phyloP scores from a whole-genome alignment of 176 grass and related monocot genomes.

The Carex scoparia region DNA sequence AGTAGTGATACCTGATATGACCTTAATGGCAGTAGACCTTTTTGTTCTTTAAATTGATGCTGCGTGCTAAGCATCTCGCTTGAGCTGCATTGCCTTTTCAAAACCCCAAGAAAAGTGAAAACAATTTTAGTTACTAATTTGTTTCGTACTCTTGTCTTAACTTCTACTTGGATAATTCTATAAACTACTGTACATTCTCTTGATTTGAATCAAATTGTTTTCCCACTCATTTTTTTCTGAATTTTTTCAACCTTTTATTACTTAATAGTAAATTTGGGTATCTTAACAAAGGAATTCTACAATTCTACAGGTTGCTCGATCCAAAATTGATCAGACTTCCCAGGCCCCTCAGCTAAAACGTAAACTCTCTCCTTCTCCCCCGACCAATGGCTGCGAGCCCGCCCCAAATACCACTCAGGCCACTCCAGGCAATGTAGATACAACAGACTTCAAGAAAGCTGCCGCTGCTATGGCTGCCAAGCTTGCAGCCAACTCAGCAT shows the following conservation, averaged over 20 bases:
- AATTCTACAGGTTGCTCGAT: conserved; percentile 18
- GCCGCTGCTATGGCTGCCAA: conserved; percentile 93
- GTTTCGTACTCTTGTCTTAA: background rate
- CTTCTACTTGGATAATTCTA: background rate
- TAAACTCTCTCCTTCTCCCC: conserved; percentile 31
- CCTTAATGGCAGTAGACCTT: background rate
- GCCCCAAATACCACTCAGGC: background rate
- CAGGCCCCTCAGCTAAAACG: conserved; percentile 17
- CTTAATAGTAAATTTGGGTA: background rate
- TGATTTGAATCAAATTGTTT: too few relatives aligned
- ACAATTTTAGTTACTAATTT: background rate
- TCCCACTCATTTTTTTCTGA: background rate
- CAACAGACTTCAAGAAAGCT: conserved; percentile 65
- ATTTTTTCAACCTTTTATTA: background rate
- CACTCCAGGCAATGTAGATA: conserved; percentile 25
- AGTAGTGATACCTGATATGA: background rate
- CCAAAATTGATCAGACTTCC: conserved; percentile 3
- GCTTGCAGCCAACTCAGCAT: conserved; percentile 69
- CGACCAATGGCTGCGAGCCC: conserved; percentile 36
- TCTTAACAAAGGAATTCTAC: background rate
- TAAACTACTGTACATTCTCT: background rate
- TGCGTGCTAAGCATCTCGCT: background rate
- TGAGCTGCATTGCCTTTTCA: background rate
- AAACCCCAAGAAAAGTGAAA: background rate
- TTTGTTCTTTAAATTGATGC: background rate